Evolutionary conservation across 1,139 yeast genomes (phyloP), one percentile per base, ranked within the genome.

Genomic region (Pichia sp.): DNA sequence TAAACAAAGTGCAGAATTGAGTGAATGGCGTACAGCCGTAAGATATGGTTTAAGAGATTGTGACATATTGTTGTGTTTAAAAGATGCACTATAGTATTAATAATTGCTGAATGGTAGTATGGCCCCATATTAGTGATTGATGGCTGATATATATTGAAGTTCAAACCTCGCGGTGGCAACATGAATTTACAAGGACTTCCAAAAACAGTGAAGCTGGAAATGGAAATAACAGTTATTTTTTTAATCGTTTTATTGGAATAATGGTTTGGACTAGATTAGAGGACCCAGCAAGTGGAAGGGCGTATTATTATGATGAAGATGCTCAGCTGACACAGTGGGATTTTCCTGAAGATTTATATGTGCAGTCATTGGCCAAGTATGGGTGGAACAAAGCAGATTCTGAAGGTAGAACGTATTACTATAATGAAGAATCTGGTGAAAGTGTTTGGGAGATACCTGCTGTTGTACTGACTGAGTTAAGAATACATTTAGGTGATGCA

Each of bases 31-130:
- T 31, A 93, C 99, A 1, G 98, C 97, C 11, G 89, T 85, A 55
- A 93, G 78, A 66, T 93, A 93, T 57, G 99, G 99, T 63, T 93
- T 89, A 57, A 93, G 80, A 7, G 99, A 93, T 81, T 93, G 99
- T 3, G 95, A 85, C 93, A 57, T 18, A 10, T 13, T 34, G 38
- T 34, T 9, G 27, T 38, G 10, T 38, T 10, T 18, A 16, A 11
- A 3, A n/a, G 18, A n/a, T 6, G 7, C n/a, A 34, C 14, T 6
- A 7, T n/a, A 31, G 8, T 36, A 18, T 9, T 10, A 19, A 4
- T 3, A 16, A 36, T 19, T 36, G 13, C 2, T 19, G 22, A 36
- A 11, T 36, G 16, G 41, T 34, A n/a, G 39, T 34, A 34, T 14
- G 14, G 18, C 18, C 3, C 4, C 10, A 7, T 7, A 4, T 16